Conservation (phyloP, 108 stramenopile species). For the Phaeodactylum tricornutum region DNA sequence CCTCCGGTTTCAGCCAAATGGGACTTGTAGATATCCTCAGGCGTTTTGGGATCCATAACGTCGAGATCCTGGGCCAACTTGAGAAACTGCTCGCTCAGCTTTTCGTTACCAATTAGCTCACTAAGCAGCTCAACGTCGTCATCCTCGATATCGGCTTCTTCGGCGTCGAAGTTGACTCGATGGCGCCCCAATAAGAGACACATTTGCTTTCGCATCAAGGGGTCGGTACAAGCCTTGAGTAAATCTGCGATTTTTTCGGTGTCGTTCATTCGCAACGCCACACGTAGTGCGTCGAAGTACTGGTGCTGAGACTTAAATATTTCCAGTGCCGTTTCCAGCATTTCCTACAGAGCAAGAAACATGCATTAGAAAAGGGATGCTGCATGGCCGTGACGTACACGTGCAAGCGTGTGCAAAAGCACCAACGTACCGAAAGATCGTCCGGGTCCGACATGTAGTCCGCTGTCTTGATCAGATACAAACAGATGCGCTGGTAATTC, state of each 20-base stretch:
- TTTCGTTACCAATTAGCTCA: constrained; percentile 90
- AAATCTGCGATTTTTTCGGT: constrained; percentile 67
- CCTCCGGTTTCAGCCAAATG: constrained; percentile 95
- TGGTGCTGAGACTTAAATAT: constrained; percentile 79
- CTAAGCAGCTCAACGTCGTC: constrained; percentile 74
- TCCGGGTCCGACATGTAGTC: constrained; percentile 93
- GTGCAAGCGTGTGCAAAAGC: too few relatives aligned
- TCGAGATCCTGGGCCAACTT: constrained; percentile 89
- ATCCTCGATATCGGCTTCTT: constrained; percentile 74
- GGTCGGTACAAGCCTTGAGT: constrained; percentile 65
- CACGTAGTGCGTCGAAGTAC: constrained; percentile 87
- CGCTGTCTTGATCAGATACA: constrained; percentile 95
- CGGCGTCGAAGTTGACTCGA: constrained; percentile 73
- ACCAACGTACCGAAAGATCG: constrained; percentile 59
- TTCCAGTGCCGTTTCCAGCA: constrained; percentile 82
- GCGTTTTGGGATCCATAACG: constrained; percentile 91
- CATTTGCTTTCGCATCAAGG: constrained; percentile 85
- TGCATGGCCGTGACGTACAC: too few relatives aligned
- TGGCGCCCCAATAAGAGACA: constrained; percentile 80
- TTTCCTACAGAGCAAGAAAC: constrained; percentile 39
- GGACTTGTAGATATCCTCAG: constrained; percentile 99
- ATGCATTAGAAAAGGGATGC: background rate
- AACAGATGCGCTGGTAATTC: constrained; percentile 91
- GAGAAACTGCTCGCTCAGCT: constrained; percentile 80
- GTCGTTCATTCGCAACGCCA: constrained; percentile 80